phyloP scores from a whole-genome alignment of 768 basidiomycete genomes.

The Collybia sordida region DNA sequence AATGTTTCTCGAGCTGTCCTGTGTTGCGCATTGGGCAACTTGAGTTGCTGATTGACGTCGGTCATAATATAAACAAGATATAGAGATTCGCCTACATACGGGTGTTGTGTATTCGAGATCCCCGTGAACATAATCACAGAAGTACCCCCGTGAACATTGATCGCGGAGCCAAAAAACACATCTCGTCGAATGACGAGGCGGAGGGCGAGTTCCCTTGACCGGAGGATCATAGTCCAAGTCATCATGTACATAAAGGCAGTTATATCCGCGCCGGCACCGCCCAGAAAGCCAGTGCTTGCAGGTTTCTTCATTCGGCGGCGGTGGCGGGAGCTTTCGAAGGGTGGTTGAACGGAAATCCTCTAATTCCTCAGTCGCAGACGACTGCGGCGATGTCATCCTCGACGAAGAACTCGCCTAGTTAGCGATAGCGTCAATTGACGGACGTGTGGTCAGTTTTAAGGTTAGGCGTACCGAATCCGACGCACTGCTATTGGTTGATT shows the following conservation, averaged over 20 bases:
- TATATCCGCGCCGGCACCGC: conserved; percentile 16
- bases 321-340: conserved; percentile 6
- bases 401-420: conserved; percentile 4
- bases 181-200: conserved; percentile 14
- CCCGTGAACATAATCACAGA: conserved; percentile 21
- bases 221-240: conserved; percentile 14
- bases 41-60: no score
- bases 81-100: conserved; percentile 9
- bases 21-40: no score
- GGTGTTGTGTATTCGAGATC: conserved; percentile 22
- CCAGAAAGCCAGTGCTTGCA: conserved; percentile 15
- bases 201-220: conserved; percentile 12
- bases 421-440: background rate
- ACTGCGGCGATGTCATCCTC: conserved; percentile 6
- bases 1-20: no score
- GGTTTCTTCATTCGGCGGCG: background rate
- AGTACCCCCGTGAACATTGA: conserved; percentile 19
- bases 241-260: conserved; percentile 20
- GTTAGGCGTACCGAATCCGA: background rate
- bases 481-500: conserved; percentile 10
- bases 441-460: background rate
- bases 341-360: background rate
- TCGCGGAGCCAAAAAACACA: conserved; percentile 33
- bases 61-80: background rate
- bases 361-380: conserved; percentile 5